phyloP scores from a whole-genome alignment of 257 asterid species.

The Capsicum baccatum region DNA sequence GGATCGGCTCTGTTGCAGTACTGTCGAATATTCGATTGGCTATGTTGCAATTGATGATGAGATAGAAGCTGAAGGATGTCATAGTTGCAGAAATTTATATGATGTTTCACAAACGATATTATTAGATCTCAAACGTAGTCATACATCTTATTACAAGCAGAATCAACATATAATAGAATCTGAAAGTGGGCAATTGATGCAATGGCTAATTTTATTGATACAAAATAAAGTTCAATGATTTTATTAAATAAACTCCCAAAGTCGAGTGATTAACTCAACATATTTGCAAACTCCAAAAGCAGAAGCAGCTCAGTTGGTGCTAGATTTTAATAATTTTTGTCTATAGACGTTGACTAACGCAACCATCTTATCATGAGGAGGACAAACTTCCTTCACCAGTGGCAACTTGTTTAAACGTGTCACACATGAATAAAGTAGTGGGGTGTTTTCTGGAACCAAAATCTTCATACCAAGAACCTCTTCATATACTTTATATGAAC shows the following conservation, averaged over 20 bases:
- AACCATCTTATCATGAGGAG: conserved; percentile 34
- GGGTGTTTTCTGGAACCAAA: conserved; percentile 43
- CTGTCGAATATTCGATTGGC: too few relatives aligned
- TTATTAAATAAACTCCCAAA: too few relatives aligned
- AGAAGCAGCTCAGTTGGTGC: not conserved
- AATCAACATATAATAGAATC: not conserved
- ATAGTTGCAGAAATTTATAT: not conserved
- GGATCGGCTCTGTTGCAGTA: too few relatives aligned
- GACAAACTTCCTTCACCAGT: not conserved
- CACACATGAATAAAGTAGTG: conserved; percentile 43
- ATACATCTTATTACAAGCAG: not conserved
- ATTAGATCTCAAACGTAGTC: not conserved
- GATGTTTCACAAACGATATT: not conserved
- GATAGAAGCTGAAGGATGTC: too few relatives aligned
- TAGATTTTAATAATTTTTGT: not conserved
- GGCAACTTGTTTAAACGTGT: conserved; percentile 35
- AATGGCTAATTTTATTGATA: too few relatives aligned
- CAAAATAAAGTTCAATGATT: too few relatives aligned
- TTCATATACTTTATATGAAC: conserved; percentile 41
- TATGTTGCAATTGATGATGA: too few relatives aligned
- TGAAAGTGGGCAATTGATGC: too few relatives aligned
- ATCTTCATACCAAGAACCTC: conserved; percentile 40
- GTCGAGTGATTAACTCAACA: not conserved
- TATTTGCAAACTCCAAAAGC: not conserved
- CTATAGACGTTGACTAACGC: not conserved